Base-by-base conservation (phyloP, 2,329 filamentous ascomycete species). In the Trichoderma gracile region DNA sequence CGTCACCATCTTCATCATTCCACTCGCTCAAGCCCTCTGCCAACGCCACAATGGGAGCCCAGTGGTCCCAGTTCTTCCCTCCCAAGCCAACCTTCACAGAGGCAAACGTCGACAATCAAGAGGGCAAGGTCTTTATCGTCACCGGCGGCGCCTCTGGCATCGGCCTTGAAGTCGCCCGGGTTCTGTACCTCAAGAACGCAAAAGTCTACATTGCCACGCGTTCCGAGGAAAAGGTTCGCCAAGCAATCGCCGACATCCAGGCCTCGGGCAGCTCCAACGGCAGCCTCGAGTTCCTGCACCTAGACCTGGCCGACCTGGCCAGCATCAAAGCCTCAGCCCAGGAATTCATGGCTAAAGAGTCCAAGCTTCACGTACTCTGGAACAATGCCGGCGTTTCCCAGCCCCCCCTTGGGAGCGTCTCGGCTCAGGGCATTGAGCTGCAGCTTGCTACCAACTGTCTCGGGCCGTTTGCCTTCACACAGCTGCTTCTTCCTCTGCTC, bases 171-270 rank as follows among this genome's bases (percentile, higher is more conserved):
- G 75, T 85, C n/a, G 74, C 74, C 56, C 77, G 77, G 33, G 79
- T 85, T 5, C 75, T 87, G 17, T 86, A 86, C 71, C 70, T 73
- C 5, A 78, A 77, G 27, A 80, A 82, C 63, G 82, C 75, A 43
- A 83, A 75, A 4, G 79, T 86, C 27, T 86, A 85, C 70, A 71
- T 85, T 42, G 81, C 81, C 3, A 78, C 78, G 1, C 80, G 83
- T 43, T 78, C 75, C 4, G 67, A 73, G 25, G 70, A 74, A 10
- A 80, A 80, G 66, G 79, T 75, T 33, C 71, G 73, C 5, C 59
- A 70, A 0, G 79, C 80, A 30, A 81, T 85, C 47, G 68, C 71
- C 5, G 64, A 71, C 15, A 79, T 84, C 66, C 72, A 77, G 53
- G 58, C 69, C 10, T 73, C 78, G 4, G 68, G 67, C 46, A 77